Conservation (phyloP, 1,284 basidiomycete species). For the Rhizoctonia solani region DNA sequence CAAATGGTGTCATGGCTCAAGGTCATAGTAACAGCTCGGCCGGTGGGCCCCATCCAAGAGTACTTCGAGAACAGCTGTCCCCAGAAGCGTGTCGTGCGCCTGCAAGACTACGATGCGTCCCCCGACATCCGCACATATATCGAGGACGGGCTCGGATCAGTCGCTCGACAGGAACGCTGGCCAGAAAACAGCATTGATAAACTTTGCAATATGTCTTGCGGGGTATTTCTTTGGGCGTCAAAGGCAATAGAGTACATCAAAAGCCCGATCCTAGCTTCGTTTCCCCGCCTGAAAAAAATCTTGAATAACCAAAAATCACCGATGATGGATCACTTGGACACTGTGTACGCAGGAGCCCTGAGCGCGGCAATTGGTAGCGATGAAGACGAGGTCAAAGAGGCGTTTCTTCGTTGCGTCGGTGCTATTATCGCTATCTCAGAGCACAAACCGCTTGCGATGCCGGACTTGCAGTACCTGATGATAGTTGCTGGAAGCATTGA, state of each 20-base stretch:
- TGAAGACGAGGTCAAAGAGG: background rate
- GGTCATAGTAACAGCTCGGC: conserved; percentile 33
- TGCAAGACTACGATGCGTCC: background rate
- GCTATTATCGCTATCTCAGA: background rate
- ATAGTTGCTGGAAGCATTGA: too few species aligned
- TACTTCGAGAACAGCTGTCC: background rate
- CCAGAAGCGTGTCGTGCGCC: background rate
- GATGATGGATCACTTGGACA: background rate
- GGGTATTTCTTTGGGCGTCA: conserved; percentile 10
- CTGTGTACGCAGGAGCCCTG: conserved; percentile 3
- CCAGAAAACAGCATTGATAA: background rate
- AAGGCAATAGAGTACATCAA: background rate
- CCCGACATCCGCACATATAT: background rate
- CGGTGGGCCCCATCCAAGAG: background rate
- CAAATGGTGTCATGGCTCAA: background rate
- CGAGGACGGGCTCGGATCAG: background rate
- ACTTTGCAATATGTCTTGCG: background rate
- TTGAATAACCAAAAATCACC: background rate
- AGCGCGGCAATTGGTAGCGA: background rate
- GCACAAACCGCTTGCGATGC: background rate
- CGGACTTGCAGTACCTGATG: background rate
- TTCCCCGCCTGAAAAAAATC: background rate
- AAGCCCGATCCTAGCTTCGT: background rate
- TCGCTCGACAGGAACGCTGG: background rate
- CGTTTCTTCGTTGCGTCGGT: background rate